Percentiles rank a stretch among this genome's conserved stretches.
phyloP scores from a whole-genome alignment of 176 grass and related monocot species.

The Triticum dicoccoides region DNA sequence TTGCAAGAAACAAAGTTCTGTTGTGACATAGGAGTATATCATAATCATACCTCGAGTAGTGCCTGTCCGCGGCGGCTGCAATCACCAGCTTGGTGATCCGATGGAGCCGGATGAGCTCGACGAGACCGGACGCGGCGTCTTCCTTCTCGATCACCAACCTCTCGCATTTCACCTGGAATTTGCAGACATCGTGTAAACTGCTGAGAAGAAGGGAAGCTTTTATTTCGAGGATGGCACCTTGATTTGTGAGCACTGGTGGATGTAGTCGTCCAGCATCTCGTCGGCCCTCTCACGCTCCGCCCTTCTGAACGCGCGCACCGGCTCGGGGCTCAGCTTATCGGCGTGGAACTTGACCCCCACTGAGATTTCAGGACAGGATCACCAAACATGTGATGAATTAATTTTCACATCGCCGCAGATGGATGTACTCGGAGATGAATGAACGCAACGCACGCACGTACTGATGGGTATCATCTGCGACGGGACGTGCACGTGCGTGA shows the following conservation, averaged over 20 bases:
- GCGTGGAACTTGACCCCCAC: slow-evolving; percentile 62
- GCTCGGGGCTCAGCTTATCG: slow-evolving; percentile 31
- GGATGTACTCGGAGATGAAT: not conserved
- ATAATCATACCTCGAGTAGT: slow-evolving; percentile 45
- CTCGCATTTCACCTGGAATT: slow-evolving; percentile 54
- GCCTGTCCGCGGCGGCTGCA: slow-evolving; percentile 46
- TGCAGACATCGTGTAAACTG: not conserved
- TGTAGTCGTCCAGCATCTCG: slow-evolving; percentile 40
- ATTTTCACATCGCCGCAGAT: too few species aligned
- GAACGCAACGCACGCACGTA: slow-evolving; percentile 35
- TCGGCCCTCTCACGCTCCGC: slow-evolving; percentile 47
- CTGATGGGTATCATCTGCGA: slow-evolving; percentile 69
- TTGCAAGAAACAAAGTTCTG: not conserved
- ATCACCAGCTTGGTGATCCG: slow-evolving; percentile 48
- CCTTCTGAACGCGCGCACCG: slow-evolving; percentile 47
- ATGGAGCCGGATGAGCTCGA: slow-evolving; percentile 51
- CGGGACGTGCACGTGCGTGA: slow-evolving; percentile 67
- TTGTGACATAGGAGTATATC: not conserved
- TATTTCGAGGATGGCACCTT: slow-evolving; percentile 32
- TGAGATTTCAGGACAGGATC: slow-evolving; percentile 18
- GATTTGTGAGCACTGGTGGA: slow-evolving; percentile 40
- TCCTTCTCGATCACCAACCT: slow-evolving; percentile 62
- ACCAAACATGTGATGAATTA: not conserved
- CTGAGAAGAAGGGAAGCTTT: not conserved
- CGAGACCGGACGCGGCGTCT: slow-evolving; percentile 37